phyloP scores from a whole-genome alignment of 306 rosid genomes.

The Purshia tridentata region DNA sequence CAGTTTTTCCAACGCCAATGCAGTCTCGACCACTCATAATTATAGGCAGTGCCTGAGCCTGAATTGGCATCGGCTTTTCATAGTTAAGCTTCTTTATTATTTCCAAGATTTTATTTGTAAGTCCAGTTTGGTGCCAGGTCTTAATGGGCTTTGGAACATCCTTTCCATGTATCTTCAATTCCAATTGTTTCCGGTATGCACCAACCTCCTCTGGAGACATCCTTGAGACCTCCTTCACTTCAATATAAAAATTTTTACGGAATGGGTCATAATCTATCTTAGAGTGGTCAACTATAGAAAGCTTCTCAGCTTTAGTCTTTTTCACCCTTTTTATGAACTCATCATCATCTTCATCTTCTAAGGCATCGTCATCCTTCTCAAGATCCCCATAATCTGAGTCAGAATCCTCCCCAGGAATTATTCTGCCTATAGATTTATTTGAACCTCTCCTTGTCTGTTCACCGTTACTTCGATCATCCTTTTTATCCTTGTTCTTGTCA shows the following conservation, averaged over 20 bases:
- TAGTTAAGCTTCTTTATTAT: slow-evolving; percentile 70
- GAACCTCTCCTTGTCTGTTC: slow-evolving; percentile 51
- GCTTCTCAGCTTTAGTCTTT: slow-evolving; percentile 94
- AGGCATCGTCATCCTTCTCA: slow-evolving; percentile 55
- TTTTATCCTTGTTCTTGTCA: slow-evolving; percentile 45
- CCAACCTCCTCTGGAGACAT: slow-evolving; percentile 67
- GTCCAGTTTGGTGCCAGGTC: slow-evolving; percentile 96
- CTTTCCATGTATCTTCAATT: slow-evolving; percentile 91
- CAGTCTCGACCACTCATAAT: slow-evolving; percentile 97
- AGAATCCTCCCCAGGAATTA: slow-evolving; percentile 93
- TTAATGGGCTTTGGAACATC: slow-evolving; percentile 93
- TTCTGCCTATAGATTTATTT: slow-evolving; percentile 77
- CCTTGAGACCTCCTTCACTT: slow-evolving; percentile 69
- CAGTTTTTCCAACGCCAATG: slow-evolving; percentile 95
- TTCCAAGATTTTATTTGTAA: slow-evolving; percentile 81
- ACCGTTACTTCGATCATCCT: slow-evolving; percentile 42
- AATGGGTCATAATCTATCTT: slow-evolving; percentile 79
- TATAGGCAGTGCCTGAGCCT: slow-evolving; percentile 88
- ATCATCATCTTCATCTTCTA: slow-evolving; percentile 83
- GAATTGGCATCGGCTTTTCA: slow-evolving; percentile 93
- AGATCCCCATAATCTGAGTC: slow-evolving; percentile 75
- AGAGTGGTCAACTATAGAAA: slow-evolving; percentile 88
- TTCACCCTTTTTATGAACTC: slow-evolving; percentile 97
- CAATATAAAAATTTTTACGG: slow-evolving; percentile 72
- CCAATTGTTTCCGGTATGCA: slow-evolving; percentile 72